A percentile compares a stretch with the other conserved stretches of the same genome.
phyloP scores from a whole-genome alignment of 2,329 filamentous ascomycete genomes.

The Didymella keratinophila region DNA sequence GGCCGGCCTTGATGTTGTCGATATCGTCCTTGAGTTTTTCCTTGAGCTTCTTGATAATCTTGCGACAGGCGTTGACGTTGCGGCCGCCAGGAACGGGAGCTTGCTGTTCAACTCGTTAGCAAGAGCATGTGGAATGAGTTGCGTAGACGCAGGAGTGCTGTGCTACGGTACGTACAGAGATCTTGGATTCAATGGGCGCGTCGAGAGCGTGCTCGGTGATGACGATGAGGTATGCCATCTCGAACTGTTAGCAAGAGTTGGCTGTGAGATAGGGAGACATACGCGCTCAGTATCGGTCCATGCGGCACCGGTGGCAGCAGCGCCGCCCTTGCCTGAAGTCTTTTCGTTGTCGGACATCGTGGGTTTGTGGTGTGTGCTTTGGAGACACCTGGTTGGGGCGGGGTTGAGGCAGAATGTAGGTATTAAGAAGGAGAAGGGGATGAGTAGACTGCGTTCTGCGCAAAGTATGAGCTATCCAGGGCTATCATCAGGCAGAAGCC shows the following conservation, averaged over 20 bases:
- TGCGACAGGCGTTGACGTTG: constrained; percentile 35
- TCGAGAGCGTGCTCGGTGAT: constrained; percentile 30
- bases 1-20: constrained; percentile 28
- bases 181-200: constrained; percentile 28
- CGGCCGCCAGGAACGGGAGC: constrained; percentile 37
- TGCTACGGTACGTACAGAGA: constrained; percentile 17
- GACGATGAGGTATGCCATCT: constrained; percentile 34
- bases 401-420: no score
- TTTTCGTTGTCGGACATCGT: constrained; percentile 18
- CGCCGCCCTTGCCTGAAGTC: constrained; percentile 13
- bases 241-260: constrained; percentile 3
- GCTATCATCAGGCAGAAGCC: background rate
- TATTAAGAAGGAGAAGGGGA: no score
- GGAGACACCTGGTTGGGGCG: no score
- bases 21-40: constrained; percentile 37
- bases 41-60: constrained; percentile 36
- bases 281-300: constrained; percentile 38
- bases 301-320: constrained; percentile 23
- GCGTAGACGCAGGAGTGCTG: background rate
- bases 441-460: no score
- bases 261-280: background rate
- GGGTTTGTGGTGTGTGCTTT: no score
- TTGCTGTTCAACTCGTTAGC: constrained; percentile 17
- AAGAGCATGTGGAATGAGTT: no score
- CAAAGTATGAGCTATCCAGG: no score